These are phyloP conservation scores for Trichoderma erinaceum DNA, from an alignment of 495 filamentous ascomycete genomes.

Conservation along the genomic window DNA sequence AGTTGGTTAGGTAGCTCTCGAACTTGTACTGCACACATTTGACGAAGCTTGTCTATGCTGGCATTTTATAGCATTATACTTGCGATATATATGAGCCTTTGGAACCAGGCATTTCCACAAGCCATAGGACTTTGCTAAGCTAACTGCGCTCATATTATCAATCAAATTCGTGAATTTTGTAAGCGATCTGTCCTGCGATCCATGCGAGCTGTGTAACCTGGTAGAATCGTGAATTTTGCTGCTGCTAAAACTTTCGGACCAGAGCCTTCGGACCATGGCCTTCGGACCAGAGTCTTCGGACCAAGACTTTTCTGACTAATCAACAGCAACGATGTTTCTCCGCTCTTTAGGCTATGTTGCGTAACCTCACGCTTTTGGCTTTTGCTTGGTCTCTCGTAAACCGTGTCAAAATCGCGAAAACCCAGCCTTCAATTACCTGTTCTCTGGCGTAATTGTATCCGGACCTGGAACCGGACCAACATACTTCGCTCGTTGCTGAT, in stretches of 20 bases:
- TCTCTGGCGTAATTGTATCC: not conserved
- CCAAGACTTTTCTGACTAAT: not conserved
- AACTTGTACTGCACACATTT: not conserved
- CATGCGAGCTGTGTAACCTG: not conserved
- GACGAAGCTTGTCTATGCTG: not conserved
- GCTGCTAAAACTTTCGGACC: not conserved
- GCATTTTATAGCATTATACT: not conserved
- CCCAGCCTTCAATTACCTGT: not conserved
- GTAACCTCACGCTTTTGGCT: not conserved
- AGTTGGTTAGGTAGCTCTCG: not conserved
- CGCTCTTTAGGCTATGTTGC: not conserved
- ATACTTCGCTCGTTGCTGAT: not conserved
- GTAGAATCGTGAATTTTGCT: not conserved
- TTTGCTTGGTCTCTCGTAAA: not conserved
- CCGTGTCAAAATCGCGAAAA: not conserved
- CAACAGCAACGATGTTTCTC: not conserved
- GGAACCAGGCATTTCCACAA: not conserved
- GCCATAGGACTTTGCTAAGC: not conserved
- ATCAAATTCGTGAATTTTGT: not conserved
- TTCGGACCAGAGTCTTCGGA: slow-evolving; percentile 15
- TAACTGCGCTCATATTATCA: not conserved
- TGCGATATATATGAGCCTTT: not conserved
- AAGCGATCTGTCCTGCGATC: not conserved
- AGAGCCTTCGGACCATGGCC: not conserved
- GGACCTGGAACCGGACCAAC: not conserved